Conservation (phyloP, 1,139 yeast species). For the Yamadazyma atmosphaerica region DNA sequence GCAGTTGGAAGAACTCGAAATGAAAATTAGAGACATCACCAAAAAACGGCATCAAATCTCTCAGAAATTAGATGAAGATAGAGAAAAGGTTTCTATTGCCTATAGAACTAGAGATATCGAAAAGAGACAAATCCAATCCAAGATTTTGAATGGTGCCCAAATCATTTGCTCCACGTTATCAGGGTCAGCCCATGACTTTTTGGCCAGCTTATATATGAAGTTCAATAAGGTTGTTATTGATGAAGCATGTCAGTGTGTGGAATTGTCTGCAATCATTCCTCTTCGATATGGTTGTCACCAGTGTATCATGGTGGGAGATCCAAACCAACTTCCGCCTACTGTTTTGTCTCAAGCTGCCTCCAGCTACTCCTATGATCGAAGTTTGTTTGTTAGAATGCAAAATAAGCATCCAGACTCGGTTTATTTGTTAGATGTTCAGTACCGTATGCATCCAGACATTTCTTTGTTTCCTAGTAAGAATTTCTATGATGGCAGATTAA, state of each 20-base stretch:
- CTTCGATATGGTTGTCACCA: slow-evolving; percentile 86
- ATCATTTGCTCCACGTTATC: slow-evolving; percentile 91
- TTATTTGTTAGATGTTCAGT: slow-evolving; percentile 86
- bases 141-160: slow-evolving; percentile 74
- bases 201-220: slow-evolving; percentile 69
- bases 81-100: slow-evolving; percentile 70
- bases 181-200: slow-evolving; percentile 90
- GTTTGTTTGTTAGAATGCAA: slow-evolving; percentile 93
- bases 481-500: slow-evolving; percentile 71
- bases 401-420: slow-evolving; percentile 60
- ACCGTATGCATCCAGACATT: slow-evolving; percentile 96
- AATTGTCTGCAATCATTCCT: slow-evolving; percentile 88
- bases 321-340: slow-evolving; percentile 97
- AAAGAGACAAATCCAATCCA: slow-evolving; percentile 70
- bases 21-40: slow-evolving; percentile 54
- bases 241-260: slow-evolving; percentile 98
- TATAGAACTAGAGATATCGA: slow-evolving; percentile 78
- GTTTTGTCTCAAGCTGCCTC: slow-evolving; percentile 93
- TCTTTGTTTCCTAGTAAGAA: slow-evolving; percentile 82
- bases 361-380: slow-evolving; percentile 77
- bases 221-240: slow-evolving; percentile 96
- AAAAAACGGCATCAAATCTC: slow-evolving; percentile 68
- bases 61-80: slow-evolving; percentile 70
- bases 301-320: slow-evolving; percentile 99
- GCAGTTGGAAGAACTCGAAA: slow-evolving; percentile 47